phyloP scores from a whole-genome alignment of 345 rosid species.

The Cardamine resedifolia region DNA sequence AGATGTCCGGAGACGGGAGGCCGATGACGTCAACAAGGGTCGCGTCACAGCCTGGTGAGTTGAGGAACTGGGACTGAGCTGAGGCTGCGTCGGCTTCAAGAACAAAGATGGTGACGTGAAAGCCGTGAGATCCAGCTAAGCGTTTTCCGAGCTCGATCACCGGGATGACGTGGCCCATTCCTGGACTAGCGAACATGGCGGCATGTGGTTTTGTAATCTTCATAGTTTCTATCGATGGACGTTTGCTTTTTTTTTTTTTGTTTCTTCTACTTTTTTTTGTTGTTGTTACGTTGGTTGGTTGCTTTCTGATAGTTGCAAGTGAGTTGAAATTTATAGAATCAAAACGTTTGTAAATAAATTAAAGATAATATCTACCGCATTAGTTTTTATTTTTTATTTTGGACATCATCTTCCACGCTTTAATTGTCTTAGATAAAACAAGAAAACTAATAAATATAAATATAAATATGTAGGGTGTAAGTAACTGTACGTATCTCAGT shows the following conservation, averaged over 20 bases:
- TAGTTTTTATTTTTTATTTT: not conserved
- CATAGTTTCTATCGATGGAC: slow-evolving; percentile 7
- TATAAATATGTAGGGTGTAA: no score
- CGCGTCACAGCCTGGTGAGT: slow-evolving; percentile 18
- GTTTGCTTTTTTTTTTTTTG: not conserved
- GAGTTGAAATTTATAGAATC: slow-evolving; percentile 9
- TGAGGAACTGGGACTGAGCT: slow-evolving; percentile 39
- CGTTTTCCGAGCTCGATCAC: slow-evolving; percentile 40
- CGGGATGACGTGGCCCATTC: slow-evolving; percentile 39
- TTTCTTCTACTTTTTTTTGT: no score
- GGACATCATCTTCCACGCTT: not conserved
- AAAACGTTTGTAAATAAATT: not conserved
- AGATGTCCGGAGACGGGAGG: slow-evolving; percentile 46
- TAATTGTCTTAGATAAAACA: not conserved
- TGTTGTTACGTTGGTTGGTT: not conserved
- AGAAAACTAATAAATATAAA: not conserved
- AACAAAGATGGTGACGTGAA: slow-evolving; percentile 32
- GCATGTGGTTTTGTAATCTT: slow-evolving; percentile 30
- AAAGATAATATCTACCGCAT: not conserved
- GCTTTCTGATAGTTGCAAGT: not conserved
- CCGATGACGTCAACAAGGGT: slow-evolving; percentile 33
- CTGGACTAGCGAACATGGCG: slow-evolving; percentile 34
- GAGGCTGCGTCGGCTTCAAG: slow-evolving; percentile 37
- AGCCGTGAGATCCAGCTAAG: slow-evolving; percentile 29
- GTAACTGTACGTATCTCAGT: slow-evolving; percentile 1